Percentiles rank a stretch among this genome's conserved stretches.
phyloP scores from a whole-genome alignment of 2,329 filamentous ascomycete species.

The Trichoderma lentiforme region DNA sequence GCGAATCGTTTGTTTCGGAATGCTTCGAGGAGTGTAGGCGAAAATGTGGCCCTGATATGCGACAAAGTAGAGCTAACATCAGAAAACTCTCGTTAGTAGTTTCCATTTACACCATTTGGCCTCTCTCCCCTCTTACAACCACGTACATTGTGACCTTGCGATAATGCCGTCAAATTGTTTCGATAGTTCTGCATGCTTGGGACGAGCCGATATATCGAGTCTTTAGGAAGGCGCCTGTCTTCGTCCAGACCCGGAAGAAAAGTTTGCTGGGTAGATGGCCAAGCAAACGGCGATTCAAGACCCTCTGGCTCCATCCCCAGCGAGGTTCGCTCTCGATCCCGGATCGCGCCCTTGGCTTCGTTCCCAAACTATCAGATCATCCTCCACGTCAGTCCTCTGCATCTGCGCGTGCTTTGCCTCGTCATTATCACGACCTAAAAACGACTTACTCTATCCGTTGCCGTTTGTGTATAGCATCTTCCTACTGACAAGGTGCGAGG shows the following conservation, averaged over 20 bases:
- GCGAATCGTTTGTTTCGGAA: slow-evolving; percentile 47
- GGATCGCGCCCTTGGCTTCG: slow-evolving; percentile 32
- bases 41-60: slow-evolving; percentile 57
- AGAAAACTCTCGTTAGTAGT: slow-evolving; percentile 1
- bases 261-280: slow-evolving; percentile 24
- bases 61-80: slow-evolving; percentile 55
- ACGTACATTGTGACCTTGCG: slow-evolving; percentile 53
- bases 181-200: slow-evolving; percentile 41
- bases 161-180: slow-evolving; percentile 57
- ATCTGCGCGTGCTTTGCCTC: neutral
- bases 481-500: slow-evolving; percentile 31
- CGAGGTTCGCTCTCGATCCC: slow-evolving; percentile 34
- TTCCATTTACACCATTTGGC: neutral
- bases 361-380: slow-evolving; percentile 35
- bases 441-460: slow-evolving; percentile 35
- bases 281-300: slow-evolving; percentile 29
- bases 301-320: slow-evolving; percentile 25
- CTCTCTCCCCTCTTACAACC: neutral
- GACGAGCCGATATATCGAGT: slow-evolving; percentile 31
- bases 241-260: slow-evolving; percentile 23
- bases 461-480: slow-evolving; percentile 37
- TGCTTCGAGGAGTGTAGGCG: slow-evolving; percentile 50
- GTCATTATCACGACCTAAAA: neutral
- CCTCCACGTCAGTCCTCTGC: neutral
- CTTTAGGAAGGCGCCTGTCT: slow-evolving; percentile 17